These are phyloP conservation scores for Quercus glauca DNA, from an alignment of 306 rosid species.

Conservation along the genomic window DNA sequence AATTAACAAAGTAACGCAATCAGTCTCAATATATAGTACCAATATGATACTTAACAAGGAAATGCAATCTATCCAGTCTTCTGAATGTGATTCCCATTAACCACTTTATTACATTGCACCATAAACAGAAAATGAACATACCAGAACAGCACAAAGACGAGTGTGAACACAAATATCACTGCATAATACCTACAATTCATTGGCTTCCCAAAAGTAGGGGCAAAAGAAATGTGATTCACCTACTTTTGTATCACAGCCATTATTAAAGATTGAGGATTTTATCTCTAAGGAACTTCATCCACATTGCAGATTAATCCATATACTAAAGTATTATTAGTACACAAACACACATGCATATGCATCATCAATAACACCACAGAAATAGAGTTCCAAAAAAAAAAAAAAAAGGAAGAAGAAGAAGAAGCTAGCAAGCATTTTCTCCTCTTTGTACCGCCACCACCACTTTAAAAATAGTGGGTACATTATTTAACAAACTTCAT, in stretches of 20 bases:
- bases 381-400: background rate
- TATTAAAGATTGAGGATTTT: too few relatives aligned
- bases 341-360: background rate
- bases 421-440: background rate
- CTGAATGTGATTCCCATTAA: background rate
- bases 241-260: too few relatives aligned
- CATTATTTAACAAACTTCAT: background rate
- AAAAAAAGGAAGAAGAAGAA: background rate
- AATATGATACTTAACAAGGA: background rate
- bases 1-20: background rate
- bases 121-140: too few relatives aligned
- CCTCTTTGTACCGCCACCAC: background rate
- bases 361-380: background rate
- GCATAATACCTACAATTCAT: too few relatives aligned
- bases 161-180: too few relatives aligned
- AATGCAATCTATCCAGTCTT: background rate
- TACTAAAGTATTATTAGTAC: background rate
- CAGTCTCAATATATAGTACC: background rate
- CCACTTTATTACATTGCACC: too few relatives aligned
- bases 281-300: too few relatives aligned
- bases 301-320: background rate
- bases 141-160: too few relatives aligned
- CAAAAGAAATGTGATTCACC: too few relatives aligned
- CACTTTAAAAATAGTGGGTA: background rate
- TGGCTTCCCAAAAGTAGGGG: too few relatives aligned